Conservation (phyloP, 768 basidiomycete species). For the Mycena alexandri region DNA sequence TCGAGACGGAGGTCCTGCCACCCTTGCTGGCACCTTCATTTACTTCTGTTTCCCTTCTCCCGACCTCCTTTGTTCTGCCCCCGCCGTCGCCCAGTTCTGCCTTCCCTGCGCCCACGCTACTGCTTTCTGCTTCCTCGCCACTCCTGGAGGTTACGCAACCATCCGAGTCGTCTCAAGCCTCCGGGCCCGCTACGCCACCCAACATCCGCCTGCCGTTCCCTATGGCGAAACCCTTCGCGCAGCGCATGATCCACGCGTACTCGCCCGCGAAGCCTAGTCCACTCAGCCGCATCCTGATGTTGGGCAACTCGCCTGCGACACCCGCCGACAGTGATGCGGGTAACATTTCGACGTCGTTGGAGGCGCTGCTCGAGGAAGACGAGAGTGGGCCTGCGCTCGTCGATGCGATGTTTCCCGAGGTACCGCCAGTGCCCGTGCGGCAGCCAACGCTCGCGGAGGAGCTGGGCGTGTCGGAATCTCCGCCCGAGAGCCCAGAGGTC, state of each 20-base stretch:
- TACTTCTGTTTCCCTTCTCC: slow-evolving; percentile 58
- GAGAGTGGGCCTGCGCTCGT: slow-evolving; percentile 45
- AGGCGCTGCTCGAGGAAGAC: slow-evolving; percentile 52
- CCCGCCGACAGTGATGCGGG: slow-evolving; percentile 39
- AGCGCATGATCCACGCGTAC: slow-evolving; percentile 83
- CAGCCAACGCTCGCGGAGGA: slow-evolving; percentile 59
- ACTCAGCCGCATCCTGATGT: slow-evolving; percentile 81
- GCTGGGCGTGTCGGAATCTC: slow-evolving; percentile 57
- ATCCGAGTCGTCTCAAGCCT: neutral
- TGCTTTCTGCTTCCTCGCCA: slow-evolving; percentile 44
- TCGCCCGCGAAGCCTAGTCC: slow-evolving; percentile 87
- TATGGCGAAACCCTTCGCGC: slow-evolving; percentile 76
- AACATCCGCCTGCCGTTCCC: slow-evolving; percentile 67
- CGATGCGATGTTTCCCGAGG: slow-evolving; percentile 37
- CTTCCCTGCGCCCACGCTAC: slow-evolving; percentile 64
- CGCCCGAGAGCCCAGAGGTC: slow-evolving; percentile 65
- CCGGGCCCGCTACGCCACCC: slow-evolving; percentile 28
- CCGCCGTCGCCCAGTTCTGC: slow-evolving; percentile 81
- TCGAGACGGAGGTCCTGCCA: slow-evolving; percentile 67
- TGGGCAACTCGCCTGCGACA: slow-evolving; percentile 70
- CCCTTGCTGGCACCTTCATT: slow-evolving; percentile 20
- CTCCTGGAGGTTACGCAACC: slow-evolving; percentile 13
- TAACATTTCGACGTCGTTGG: slow-evolving; percentile 37
- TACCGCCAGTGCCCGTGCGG: slow-evolving; percentile 26
- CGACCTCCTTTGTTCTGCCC: slow-evolving; percentile 82